Evolutionary conservation across 2,329 filamentous ascomycete genomes (phyloP).

Genomic region (Xylaria sp.): DNA sequence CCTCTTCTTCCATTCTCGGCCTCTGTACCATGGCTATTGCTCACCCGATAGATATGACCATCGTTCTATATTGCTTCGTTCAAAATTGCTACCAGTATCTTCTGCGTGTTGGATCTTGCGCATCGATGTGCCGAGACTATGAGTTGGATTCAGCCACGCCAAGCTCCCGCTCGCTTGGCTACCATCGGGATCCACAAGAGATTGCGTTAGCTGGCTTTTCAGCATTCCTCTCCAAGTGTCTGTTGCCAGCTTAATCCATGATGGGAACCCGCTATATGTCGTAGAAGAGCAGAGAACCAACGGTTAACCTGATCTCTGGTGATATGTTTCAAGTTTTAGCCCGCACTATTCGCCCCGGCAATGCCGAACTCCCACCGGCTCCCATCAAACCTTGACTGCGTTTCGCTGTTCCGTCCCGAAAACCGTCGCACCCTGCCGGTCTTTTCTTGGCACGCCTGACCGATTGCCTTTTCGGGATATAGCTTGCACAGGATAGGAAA

Average conservation of each 20-base stretch:
- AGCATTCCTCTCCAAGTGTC: constrained; percentile 3
- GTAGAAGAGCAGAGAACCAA: constrained; percentile 27
- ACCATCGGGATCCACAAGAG: constrained; percentile 18
- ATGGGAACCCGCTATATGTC: constrained; percentile 1
- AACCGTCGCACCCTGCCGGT: constrained; percentile 41
- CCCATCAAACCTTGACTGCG: constrained; percentile 24
- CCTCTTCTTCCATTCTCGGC: neutral
- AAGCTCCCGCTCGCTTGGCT: constrained; percentile 31
- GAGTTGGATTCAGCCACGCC: constrained; percentile 24
- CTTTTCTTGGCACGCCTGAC: constrained; percentile 42
- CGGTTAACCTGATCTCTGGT: constrained; percentile 20
- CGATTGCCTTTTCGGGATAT: constrained; percentile 35
- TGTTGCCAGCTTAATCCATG: constrained; percentile 22
- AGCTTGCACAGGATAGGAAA: constrained; percentile 38
- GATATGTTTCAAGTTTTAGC: constrained; percentile 29
- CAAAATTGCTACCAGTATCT: neutral
- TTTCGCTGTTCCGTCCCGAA: constrained; percentile 45
- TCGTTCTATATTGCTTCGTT: constrained; percentile 2
- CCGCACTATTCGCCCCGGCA: constrained; percentile 42
- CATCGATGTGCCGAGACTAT: constrained; percentile 26
- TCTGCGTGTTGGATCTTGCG: constrained; percentile 15
- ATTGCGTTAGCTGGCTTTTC: constrained; percentile 21
- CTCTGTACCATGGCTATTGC: constrained; percentile 5
- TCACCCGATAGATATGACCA: neutral
- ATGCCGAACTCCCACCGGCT: constrained; percentile 38